phyloP scores from a whole-genome alignment of 345 rosid genomes.

The Ricinus communis region DNA sequence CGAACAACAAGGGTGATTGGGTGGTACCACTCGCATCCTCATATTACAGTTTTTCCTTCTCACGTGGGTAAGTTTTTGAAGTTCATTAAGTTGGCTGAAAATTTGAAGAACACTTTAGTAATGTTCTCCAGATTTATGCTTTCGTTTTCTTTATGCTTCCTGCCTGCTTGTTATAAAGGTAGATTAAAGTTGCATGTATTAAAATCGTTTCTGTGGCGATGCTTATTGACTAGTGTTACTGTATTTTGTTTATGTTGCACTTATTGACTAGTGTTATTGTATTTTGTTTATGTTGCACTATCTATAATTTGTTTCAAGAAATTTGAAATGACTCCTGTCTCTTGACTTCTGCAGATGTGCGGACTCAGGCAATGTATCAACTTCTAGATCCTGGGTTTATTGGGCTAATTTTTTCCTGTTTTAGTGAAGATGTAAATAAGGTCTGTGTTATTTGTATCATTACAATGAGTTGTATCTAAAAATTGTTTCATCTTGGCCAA shows the following conservation, averaged over 20 bases:
- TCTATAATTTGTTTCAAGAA: slow-evolving; percentile 17
- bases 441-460: slow-evolving; percentile 35
- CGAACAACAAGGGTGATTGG: slow-evolving; percentile 94
- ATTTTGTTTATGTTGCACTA: not conserved
- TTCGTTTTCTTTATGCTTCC: not conserved
- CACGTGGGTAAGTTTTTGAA: slow-evolving; percentile 70
- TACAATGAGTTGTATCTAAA: slow-evolving; percentile 4
- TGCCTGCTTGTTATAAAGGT: not conserved
- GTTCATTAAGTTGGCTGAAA: not conserved
- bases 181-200: no score
- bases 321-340: slow-evolving; percentile 11
- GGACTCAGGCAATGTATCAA: slow-evolving; percentile 98
- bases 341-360: slow-evolving; percentile 71
- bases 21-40: slow-evolving; percentile 99
- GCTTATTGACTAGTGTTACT: no score
- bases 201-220: no score
- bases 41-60: slow-evolving; percentile 95
- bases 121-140: not conserved
- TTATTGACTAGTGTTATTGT: not conserved
- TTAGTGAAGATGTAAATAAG: slow-evolving; percentile 87
- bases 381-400: slow-evolving; percentile 94
- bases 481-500: slow-evolving; percentile 18
- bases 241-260: no score
- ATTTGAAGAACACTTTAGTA: not conserved
- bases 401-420: slow-evolving; percentile 94